Evolutionary conservation across 208 protist genomes (phyloP).

Genomic region (Porcisia deanei): DNA sequence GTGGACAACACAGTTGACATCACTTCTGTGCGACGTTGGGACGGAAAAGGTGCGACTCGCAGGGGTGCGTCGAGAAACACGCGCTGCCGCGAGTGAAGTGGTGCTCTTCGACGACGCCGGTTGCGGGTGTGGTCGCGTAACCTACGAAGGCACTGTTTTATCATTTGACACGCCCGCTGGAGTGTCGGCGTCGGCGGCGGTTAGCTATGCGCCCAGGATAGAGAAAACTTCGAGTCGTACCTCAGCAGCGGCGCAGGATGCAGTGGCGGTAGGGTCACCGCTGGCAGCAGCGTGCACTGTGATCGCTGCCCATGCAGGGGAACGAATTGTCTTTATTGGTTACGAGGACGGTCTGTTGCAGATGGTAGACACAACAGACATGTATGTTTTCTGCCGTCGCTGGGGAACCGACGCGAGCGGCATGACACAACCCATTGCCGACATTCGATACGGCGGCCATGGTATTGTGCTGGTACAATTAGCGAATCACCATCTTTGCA

Average conservation of each 20-base stretch:
- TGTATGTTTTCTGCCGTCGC: slow-evolving; percentile 62
- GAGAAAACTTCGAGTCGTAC: neutral
- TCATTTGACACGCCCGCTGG: too few relatives aligned
- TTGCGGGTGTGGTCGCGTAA: slow-evolving; percentile 20
- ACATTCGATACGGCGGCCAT: slow-evolving; percentile 11
- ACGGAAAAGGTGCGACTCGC: slow-evolving; percentile 19
- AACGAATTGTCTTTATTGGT: slow-evolving; percentile 33
- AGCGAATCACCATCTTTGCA: slow-evolving; percentile 5
- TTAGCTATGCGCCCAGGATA: slow-evolving; percentile 3
- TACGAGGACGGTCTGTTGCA: slow-evolving; percentile 79
- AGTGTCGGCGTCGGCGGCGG: neutral
- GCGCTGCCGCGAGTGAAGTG: neutral
- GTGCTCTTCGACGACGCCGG: slow-evolving; percentile 25
- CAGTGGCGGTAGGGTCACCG: neutral
- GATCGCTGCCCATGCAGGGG: slow-evolving; percentile 20
- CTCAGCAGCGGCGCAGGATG: neutral
- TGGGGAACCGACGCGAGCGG: slow-evolving; percentile 24
- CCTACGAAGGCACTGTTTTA: slow-evolving; percentile 11
- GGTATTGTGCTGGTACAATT: slow-evolving; percentile 26
- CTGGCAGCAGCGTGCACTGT: slow-evolving; percentile 10
- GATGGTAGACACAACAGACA: slow-evolving; percentile 68
- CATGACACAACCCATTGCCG: slow-evolving; percentile 9
- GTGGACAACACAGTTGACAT: slow-evolving; percentile 4
- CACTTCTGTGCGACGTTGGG: slow-evolving; percentile 18
- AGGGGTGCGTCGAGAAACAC: neutral